A percentile compares a stretch with the other conserved stretches of the same genome.
These are phyloP conservation scores for Solanum lignicaule DNA, from an alignment of 257 asterid genomes.

Conservation along the genomic window DNA sequence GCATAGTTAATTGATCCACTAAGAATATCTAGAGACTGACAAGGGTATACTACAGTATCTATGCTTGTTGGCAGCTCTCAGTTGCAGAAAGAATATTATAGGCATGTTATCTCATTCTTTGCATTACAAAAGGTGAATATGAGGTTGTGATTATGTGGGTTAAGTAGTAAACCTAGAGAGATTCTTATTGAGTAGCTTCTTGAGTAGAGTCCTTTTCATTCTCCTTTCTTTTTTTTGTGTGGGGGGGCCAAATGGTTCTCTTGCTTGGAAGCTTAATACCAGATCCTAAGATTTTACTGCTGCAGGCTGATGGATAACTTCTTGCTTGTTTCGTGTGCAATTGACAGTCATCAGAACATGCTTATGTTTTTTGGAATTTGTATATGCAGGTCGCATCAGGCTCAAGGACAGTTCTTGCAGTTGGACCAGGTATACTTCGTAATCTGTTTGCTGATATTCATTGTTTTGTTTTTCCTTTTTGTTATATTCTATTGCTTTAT, in stretches of 20 bases:
- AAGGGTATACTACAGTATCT: background rate
- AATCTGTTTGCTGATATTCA: background rate
- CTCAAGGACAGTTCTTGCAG: slow-evolving; percentile 86
- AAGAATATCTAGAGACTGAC: background rate
- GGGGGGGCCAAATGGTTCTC: background rate
- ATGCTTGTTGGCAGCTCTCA: background rate
- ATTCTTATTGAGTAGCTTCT: background rate
- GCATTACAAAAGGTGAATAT: background rate
- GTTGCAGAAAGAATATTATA: background rate
- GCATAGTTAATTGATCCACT: background rate
- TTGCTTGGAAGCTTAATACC: background rate
- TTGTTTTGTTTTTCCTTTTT: background rate
- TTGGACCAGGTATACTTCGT: slow-evolving; percentile 76
- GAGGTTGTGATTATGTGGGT: background rate
- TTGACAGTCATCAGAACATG: background rate
- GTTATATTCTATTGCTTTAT: background rate
- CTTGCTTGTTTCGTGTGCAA: background rate
- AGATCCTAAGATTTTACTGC: background rate
- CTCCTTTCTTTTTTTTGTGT: background rate
- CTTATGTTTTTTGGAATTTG: background rate
- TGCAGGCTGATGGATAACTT: background rate
- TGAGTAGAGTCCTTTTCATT: background rate
- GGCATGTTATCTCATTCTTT: background rate
- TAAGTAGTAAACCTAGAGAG: background rate
- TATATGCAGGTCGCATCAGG: slow-evolving; percentile 72